These are phyloP conservation scores for Cylindrotheca closterium DNA, from an alignment of 108 stramenopile species.

Conservation along the genomic window DNA sequence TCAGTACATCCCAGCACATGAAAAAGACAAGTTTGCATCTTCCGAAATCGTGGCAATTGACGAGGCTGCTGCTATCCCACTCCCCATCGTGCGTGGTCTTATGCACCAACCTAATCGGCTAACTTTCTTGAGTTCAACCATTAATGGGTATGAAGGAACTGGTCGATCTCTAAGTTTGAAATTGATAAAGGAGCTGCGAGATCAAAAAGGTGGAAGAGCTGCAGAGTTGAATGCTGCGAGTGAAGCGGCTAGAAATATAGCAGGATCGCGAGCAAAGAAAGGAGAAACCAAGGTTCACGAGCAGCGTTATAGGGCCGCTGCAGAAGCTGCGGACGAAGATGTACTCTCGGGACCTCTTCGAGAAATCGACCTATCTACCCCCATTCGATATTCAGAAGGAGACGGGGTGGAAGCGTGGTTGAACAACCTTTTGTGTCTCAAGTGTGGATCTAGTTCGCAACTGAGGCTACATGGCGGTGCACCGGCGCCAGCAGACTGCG, in stretches of 20 bases:
- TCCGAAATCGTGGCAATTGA: slow-evolving; percentile 98
- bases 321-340: slow-evolving; percentile 37
- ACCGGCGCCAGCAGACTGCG: slow-evolving; percentile 93
- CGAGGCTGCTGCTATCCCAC: slow-evolving; percentile 99
- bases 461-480: slow-evolving; percentile 78
- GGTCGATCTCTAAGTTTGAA: slow-evolving; percentile 96
- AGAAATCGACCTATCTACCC: slow-evolving; percentile 90
- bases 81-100: slow-evolving; percentile 89
- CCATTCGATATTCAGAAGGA: slow-evolving; percentile 92
- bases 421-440: slow-evolving; percentile 93
- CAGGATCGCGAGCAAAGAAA: slow-evolving; percentile 71
- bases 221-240: slow-evolving; percentile 51
- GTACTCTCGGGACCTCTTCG: slow-evolving; percentile 52
- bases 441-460: slow-evolving; percentile 53
- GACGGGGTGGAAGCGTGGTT: slow-evolving; percentile 97
- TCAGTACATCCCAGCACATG: slow-evolving; percentile 86
- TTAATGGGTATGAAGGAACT: slow-evolving; percentile 99
- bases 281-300: slow-evolving; percentile 93
- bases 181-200: slow-evolving; percentile 93
- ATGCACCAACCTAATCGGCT: slow-evolving; percentile 77
- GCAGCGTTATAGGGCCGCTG: slow-evolving; percentile 83
- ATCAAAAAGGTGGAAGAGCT: slow-evolving; percentile 55
- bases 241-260: slow-evolving; percentile 68
- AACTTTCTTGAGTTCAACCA: slow-evolving; percentile 95
- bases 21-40: slow-evolving; percentile 88